phyloP scores from a whole-genome alignment of 805 yeast genomes.

The Ogataea angusta region DNA sequence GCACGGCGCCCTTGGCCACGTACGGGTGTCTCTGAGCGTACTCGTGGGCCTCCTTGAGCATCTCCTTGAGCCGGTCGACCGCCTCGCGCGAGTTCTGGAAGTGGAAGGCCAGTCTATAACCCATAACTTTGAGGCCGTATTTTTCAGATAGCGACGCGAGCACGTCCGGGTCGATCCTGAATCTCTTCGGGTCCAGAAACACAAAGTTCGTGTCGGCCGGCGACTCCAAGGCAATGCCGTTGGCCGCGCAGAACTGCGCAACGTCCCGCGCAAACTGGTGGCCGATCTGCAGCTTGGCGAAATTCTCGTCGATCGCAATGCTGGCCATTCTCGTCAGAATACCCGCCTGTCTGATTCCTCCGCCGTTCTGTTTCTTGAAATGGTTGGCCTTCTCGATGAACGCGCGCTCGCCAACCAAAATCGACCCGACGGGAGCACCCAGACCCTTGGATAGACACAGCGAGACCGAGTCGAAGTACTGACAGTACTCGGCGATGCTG shows the following conservation, averaged over 20 bases:
- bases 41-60: slow-evolving; percentile 52
- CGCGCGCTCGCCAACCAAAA: slow-evolving; percentile 62
- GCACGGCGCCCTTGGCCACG: slow-evolving; percentile 41
- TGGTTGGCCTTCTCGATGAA: slow-evolving; percentile 71
- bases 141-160: slow-evolving; percentile 54
- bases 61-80: slow-evolving; percentile 52
- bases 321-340: slow-evolving; percentile 74
- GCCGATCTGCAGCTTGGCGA: slow-evolving; percentile 47
- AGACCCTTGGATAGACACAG: slow-evolving; percentile 81
- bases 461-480: slow-evolving; percentile 77
- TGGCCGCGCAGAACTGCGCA: slow-evolving; percentile 45
- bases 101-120: slow-evolving; percentile 78
- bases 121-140: slow-evolving; percentile 61
- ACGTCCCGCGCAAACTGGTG: slow-evolving; percentile 49
- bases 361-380: slow-evolving; percentile 86
- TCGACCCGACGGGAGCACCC: slow-evolving; percentile 90
- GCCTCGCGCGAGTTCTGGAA: slow-evolving; percentile 56
- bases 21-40: slow-evolving; percentile 52
- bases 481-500: slow-evolving; percentile 65
- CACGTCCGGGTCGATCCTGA: slow-evolving; percentile 50
- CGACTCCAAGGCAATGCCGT: slow-evolving; percentile 56
- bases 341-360: slow-evolving; percentile 87
- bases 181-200: slow-evolving; percentile 55
- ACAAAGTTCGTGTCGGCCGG: slow-evolving; percentile 85
- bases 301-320: slow-evolving; percentile 68